Conservation (phyloP, 2,329 filamentous ascomycete genomes). For the Talaromyces rugulosus region DNA sequence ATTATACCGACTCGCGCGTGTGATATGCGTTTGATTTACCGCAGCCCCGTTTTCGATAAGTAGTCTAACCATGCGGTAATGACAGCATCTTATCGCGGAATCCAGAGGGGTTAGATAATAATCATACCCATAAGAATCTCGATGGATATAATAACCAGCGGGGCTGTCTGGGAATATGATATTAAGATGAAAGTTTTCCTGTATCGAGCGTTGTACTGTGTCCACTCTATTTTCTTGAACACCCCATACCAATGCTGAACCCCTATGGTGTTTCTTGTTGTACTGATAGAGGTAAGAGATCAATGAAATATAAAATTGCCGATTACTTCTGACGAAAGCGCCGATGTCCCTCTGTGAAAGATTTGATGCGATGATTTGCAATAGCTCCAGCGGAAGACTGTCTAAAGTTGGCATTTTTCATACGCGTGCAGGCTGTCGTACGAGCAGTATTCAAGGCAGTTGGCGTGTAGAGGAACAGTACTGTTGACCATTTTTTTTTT, state of each 20-base stretch:
- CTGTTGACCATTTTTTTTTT: no score
- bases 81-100: background rate
- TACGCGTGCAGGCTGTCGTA: no score
- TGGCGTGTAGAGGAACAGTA: no score
- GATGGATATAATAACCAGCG: no score
- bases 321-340: conserved; percentile 8
- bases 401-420: background rate
- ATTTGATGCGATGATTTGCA: background rate
- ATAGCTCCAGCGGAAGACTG: background rate
- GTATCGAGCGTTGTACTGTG: conserved; percentile 1
- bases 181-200: background rate
- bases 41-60: background rate
- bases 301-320: conserved; percentile 8
- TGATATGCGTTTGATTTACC: background rate
- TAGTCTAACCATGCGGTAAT: background rate
- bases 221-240: background rate
- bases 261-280: conserved; percentile 2
- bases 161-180: background rate
- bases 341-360: conserved; percentile 9
- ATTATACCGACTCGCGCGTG: background rate
- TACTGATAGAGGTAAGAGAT: conserved; percentile 14
- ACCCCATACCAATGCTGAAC: conserved; percentile 11
- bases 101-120: background rate
- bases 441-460: no score
- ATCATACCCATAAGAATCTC: no score